A percentile compares a stretch with the other conserved stretches of the same genome.
phyloP scores from a whole-genome alignment of 2,329 filamentous ascomycete genomes.

The Colletotrichum brevisporum region DNA sequence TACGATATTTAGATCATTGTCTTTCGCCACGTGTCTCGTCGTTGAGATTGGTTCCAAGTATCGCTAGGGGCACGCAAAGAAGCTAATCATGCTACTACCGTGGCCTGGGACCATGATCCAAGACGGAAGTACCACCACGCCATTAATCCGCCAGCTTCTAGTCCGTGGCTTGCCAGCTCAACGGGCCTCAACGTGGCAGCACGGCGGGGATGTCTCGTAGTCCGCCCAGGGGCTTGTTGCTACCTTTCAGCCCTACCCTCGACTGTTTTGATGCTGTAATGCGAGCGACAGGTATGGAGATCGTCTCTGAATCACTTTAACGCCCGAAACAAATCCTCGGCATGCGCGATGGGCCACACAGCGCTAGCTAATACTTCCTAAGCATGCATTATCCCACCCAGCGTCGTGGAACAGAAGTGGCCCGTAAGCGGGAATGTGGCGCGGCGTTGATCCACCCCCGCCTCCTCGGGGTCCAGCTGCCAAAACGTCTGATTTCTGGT shows the following conservation, averaged over 20 bases:
- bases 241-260: conserved; percentile 2
- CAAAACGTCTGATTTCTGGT: conserved; percentile 1
- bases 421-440: conserved; percentile 12
- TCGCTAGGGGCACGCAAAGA: too few species aligned
- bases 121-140: too few species aligned
- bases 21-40: too few species aligned
- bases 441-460: neutral
- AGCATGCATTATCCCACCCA: too few species aligned
- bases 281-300: too few species aligned
- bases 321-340: neutral
- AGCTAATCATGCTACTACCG: too few species aligned
- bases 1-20: too few species aligned
- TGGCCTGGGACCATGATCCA: too few species aligned
- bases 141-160: too few species aligned
- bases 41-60: too few species aligned
- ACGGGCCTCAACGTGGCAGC: neutral
- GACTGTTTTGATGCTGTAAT: too few species aligned
- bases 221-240: neutral
- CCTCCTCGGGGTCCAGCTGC: conserved; percentile 18
- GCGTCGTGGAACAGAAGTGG: conserved; percentile 5
- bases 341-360: neutral
- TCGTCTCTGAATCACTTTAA: neutral
- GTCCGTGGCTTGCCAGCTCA: too few species aligned
- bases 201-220: neutral
- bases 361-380: neutral